phyloP scores from a whole-genome alignment of 1,139 yeast species.

The Diutina rugosa region DNA sequence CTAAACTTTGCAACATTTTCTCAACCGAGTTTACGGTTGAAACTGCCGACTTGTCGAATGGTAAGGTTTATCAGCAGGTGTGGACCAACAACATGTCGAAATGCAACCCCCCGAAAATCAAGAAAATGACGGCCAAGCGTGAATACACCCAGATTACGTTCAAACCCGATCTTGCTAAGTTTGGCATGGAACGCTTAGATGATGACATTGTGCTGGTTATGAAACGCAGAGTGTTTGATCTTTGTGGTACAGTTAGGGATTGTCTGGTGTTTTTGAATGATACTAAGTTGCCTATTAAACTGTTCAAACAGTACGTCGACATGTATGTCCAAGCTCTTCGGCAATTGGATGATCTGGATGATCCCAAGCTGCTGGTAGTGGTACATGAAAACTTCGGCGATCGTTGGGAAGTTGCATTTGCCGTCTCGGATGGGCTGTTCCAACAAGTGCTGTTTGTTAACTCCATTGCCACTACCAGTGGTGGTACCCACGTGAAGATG shows the following conservation, averaged over 20 bases:
- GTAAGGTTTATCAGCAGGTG: constrained; percentile 57
- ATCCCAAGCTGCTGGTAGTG: constrained; percentile 37
- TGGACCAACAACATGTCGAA: constrained; percentile 84
- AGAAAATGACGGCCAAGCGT: constrained; percentile 41
- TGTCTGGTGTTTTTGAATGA: constrained; percentile 73
- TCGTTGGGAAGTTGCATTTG: constrained; percentile 95
- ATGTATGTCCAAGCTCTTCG: constrained; percentile 68
- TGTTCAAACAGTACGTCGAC: constrained; percentile 81
- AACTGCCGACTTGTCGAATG: constrained; percentile 68
- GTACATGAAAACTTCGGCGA: constrained; percentile 61
- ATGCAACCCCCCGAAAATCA: constrained; percentile 66
- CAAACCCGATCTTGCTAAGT: constrained; percentile 76
- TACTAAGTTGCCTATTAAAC: constrained; percentile 50
- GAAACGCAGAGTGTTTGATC: constrained; percentile 88
- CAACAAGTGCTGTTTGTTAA: constrained; percentile 95
- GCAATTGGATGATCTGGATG: constrained; percentile 18
- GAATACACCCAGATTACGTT: constrained; percentile 86
- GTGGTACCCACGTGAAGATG: constrained; percentile 91
- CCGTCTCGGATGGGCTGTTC: constrained; percentile 81
- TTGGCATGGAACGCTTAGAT: constrained; percentile 74
- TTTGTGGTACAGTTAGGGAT: constrained; percentile 90
- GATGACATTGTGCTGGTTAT: constrained; percentile 73
- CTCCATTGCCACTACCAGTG: constrained; percentile 93
- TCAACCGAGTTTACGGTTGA: constrained; percentile 81
- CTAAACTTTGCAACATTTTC: constrained; percentile 83